A percentile compares a stretch with the other conserved stretches of the same genome.
phyloP scores from a whole-genome alignment of 2,329 filamentous ascomycete genomes.

The Colletotrichum sojae region DNA sequence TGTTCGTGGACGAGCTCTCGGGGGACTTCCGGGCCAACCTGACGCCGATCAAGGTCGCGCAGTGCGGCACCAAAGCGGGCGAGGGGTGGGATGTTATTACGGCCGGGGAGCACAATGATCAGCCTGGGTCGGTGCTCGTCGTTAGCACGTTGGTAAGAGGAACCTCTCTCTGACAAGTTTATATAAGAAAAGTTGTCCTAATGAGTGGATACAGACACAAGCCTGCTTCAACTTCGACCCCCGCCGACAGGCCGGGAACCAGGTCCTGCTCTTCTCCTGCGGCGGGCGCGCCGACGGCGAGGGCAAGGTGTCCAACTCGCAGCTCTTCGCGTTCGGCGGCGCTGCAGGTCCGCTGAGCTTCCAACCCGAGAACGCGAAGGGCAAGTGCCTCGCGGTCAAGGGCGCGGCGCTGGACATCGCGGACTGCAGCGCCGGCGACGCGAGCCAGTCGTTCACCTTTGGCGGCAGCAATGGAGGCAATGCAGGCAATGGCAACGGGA shows the following conservation, averaged over 20 bases:
- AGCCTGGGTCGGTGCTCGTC: slow-evolving; percentile 61
- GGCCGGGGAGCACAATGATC: slow-evolving; percentile 65
- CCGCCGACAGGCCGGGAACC: slow-evolving; percentile 63
- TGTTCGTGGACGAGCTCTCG: slow-evolving; percentile 62
- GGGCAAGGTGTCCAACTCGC: slow-evolving; percentile 65
- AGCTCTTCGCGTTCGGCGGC: slow-evolving; percentile 64
- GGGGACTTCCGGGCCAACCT: slow-evolving; percentile 65
- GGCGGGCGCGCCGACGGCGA: slow-evolving; percentile 70
- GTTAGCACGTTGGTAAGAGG: slow-evolving; percentile 65
- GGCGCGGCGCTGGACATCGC: slow-evolving; percentile 60
- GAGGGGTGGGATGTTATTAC: slow-evolving; percentile 66
- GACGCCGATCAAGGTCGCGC: slow-evolving; percentile 60
- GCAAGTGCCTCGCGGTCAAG: slow-evolving; percentile 63
- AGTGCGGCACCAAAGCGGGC: slow-evolving; percentile 58
- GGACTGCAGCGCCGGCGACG: slow-evolving; percentile 56
- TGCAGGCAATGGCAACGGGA: slow-evolving; percentile 24
- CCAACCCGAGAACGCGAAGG: slow-evolving; percentile 59
- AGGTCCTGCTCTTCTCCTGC: slow-evolving; percentile 71
- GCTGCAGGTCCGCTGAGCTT: slow-evolving; percentile 58
- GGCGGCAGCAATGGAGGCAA: slow-evolving; percentile 30
- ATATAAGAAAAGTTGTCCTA: slow-evolving; percentile 6
- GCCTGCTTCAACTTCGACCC: slow-evolving; percentile 73
- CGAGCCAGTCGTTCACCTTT: slow-evolving; percentile 59
- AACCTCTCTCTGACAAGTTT: too few species aligned
- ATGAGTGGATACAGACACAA: slow-evolving; percentile 57